phyloP scores from a whole-genome alignment of 1,284 basidiomycete genomes.

The Cutaneotrichosporon arboriforme region DNA sequence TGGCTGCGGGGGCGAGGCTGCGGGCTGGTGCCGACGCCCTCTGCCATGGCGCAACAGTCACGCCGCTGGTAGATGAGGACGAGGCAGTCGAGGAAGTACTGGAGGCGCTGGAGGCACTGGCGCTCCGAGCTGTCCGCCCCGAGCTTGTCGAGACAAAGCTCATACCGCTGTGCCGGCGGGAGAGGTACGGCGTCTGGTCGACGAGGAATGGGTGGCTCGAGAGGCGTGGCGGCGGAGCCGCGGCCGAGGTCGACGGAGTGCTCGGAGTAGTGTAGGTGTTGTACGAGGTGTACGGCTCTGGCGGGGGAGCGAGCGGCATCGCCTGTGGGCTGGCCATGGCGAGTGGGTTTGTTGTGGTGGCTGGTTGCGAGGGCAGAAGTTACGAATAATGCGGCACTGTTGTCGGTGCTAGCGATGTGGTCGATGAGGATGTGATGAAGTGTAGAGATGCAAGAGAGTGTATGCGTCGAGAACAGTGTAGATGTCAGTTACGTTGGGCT shows the following conservation, averaged over 20 bases:
- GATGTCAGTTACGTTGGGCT: no score
- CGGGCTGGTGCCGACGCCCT: no score
- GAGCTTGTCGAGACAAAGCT: neutral
- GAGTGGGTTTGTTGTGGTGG: neutral
- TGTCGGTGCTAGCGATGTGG: no score
- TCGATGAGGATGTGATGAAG: neutral
- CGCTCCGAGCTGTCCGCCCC: neutral
- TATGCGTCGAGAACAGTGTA: no score
- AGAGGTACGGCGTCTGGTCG: constrained; percentile 25
- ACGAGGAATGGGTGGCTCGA: constrained; percentile 24
- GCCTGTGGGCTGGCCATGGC: neutral
- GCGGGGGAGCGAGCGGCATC: neutral
- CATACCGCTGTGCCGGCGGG: neutral
- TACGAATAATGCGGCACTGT: no score
- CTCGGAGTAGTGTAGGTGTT: neutral
- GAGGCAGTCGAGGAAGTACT: neutral
- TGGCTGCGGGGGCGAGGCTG: neutral
- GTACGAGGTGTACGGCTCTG: neutral
- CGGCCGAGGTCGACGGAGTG: neutral
- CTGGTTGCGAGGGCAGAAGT: neutral
- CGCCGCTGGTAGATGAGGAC: neutral
- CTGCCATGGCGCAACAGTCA: no score
- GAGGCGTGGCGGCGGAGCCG: constrained; percentile 1
- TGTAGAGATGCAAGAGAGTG: no score
- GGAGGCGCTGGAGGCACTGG: neutral